phyloP scores from a whole-genome alignment of 805 yeast genomes.

The Priceomyces castillae region DNA sequence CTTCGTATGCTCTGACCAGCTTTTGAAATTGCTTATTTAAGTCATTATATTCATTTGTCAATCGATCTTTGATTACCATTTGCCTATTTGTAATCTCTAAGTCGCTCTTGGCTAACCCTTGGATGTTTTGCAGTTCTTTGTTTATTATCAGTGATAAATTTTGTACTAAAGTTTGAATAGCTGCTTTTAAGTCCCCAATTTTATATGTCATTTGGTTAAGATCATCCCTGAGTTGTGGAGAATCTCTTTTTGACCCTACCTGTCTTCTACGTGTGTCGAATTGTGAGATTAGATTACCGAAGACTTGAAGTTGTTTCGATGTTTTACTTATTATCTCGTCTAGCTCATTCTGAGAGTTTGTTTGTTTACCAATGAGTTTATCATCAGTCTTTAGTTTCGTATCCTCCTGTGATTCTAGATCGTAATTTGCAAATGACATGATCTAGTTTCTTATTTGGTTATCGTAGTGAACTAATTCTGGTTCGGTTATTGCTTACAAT shows the following conservation, averaged over 20 bases:
- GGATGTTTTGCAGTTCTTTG: constrained; percentile 22
- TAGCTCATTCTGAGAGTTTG: constrained; percentile 22
- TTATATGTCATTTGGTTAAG: constrained; percentile 35
- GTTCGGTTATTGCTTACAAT: neutral
- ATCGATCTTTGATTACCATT: constrained; percentile 47
- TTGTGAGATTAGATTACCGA: constrained; percentile 48
- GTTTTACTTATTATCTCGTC: constrained; percentile 34
- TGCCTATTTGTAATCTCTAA: constrained; percentile 38
- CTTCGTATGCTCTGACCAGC: constrained; percentile 47
- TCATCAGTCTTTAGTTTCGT: constrained; percentile 6
- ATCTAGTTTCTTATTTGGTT: neutral
- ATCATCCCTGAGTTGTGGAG: constrained; percentile 28
- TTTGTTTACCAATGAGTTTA: neutral
- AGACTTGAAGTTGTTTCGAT: constrained; percentile 41
- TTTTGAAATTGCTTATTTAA: constrained; percentile 45
- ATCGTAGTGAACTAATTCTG: neutral
- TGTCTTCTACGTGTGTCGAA: constrained; percentile 49
- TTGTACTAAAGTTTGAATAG: constrained; percentile 29
- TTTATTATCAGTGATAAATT: constrained; percentile 27
- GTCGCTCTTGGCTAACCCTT: constrained; percentile 6
- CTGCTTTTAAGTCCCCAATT: constrained; percentile 26
- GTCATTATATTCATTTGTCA: constrained; percentile 54
- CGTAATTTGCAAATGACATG: constrained; percentile 57
- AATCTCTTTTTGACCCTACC: constrained; percentile 54
- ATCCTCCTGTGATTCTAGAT: constrained; percentile 46